These are phyloP conservation scores for Aureobasidium pullulans DNA, from an alignment of 2,329 filamentous ascomycete species.

Conservation along the genomic window DNA sequence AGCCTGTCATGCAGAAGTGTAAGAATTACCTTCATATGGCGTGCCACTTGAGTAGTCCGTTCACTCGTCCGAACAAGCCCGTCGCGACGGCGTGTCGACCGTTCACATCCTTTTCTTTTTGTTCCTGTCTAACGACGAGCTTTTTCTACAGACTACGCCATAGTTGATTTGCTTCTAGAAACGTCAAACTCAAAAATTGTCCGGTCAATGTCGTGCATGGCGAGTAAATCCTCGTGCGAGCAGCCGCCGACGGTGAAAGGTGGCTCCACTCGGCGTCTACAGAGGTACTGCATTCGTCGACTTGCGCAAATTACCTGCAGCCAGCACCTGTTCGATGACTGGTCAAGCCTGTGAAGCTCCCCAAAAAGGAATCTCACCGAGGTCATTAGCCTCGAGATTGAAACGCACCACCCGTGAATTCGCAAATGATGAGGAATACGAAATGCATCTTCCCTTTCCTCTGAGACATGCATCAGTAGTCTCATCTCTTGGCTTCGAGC, in stretches of 20 bases:
- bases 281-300: neutral
- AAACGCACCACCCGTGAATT: neutral
- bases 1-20: conserved; percentile 11
- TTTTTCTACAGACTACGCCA: neutral
- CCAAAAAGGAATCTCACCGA: neutral
- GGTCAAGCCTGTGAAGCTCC: neutral
- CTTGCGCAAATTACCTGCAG: conserved; percentile 2
- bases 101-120: neutral
- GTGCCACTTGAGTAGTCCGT: neutral
- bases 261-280: neutral
- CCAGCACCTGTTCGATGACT: neutral
- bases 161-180: conserved; percentile 1
- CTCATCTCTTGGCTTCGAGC: neutral
- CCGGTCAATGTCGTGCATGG: conserved; percentile 10
- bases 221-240: neutral
- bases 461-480: conserved; percentile 5
- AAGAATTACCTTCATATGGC: neutral
- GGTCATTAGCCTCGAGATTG: neutral
- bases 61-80: neutral
- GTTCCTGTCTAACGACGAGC: conserved; percentile 2
- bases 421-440: neutral
- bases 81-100: neutral
- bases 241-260: conserved; percentile 7
- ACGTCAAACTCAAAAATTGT: conserved; percentile 4
- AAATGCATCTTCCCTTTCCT: neutral